Conservation (phyloP, 2,329 filamentous ascomycete genomes). For the Colletotrichum viniferum region DNA sequence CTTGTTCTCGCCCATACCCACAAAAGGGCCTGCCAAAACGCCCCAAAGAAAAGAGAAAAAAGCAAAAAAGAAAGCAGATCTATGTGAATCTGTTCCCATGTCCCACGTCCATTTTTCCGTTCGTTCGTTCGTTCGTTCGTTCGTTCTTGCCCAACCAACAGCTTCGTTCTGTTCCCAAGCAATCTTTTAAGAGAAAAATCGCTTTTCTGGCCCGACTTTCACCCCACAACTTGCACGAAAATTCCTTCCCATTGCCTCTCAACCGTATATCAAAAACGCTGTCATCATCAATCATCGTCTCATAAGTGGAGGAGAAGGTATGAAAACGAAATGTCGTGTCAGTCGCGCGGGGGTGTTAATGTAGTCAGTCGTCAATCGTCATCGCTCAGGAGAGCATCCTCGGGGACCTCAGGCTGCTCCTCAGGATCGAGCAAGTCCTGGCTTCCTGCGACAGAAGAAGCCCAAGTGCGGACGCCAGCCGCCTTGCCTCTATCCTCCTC, state of each 20-base stretch:
- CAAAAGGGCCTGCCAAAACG: not conserved
- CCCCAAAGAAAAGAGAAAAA: not conserved
- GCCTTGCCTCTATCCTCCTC: slow-evolving; percentile 27
- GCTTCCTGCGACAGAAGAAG: slow-evolving; percentile 2
- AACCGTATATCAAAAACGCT: not conserved
- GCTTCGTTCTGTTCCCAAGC: not conserved
- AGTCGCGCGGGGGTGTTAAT: not conserved
- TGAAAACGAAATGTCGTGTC: not conserved
- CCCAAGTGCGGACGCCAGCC: slow-evolving; percentile 15
- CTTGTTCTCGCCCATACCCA: not conserved
- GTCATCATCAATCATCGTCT: not conserved
- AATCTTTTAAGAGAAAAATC: not conserved
- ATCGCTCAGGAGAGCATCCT: slow-evolving; percentile 12
- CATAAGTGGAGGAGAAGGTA: not conserved
- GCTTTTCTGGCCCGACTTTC: not conserved
- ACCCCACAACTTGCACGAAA: not conserved
- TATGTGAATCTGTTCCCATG: not conserved
- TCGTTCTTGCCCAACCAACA: not conserved
- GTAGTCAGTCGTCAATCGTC: not conserved
- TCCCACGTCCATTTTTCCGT: not conserved
- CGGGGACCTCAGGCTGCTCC: not conserved
- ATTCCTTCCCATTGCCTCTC: not conserved
- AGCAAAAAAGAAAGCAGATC: not conserved
- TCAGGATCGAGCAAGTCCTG: slow-evolving; percentile 17
- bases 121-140: not conserved